Evolutionary conservation across 495 filamentous ascomycete species (phyloP), one percentile per base, ranked within the genome.

Genomic region (Neurospora sp.): DNA sequence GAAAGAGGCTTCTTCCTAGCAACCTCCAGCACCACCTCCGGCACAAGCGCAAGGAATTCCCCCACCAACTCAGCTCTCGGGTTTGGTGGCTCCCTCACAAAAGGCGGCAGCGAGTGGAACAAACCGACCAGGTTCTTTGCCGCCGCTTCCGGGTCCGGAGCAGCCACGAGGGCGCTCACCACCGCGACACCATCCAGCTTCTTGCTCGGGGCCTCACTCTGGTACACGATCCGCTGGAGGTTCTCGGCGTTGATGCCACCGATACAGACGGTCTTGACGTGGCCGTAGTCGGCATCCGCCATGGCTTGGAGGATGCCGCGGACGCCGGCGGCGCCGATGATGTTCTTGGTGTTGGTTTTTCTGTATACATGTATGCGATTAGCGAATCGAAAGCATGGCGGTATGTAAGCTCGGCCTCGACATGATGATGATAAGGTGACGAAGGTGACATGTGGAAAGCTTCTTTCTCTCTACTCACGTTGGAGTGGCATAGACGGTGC

Each of bases 231-330:
- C 4, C 89, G 86, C 73, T 92, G 90, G 35, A 92, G 82, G 75
- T 96, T 98, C 41, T 87, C 85, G 31, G 85, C 84, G 79, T 96
- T 97, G 80, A 98, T 91, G 11, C 95, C 94, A 22, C 95, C 95
- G 74, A 98, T 98, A 70, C 90, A 89, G 40, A 97, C 92, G 3
- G 93, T 87, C 38, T 79, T 77, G n/a, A 80, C 75, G 20, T 74
- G 76, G 27, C 3, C 53, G 37, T 80, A 74, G 5, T 80, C 78
- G 35, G 77, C 76, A 0, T 77, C 69, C 3, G 82, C 83, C 37
- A 96, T 87, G 40, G 83, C 85, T 14, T 82, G 75, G 3, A 97
- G 84, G 69, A 97, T 93, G 5, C 86, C 77, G 70, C 89, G 89
- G 3, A 92, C 88, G 10, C 94, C 94, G n/a, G 89, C 85, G 4